Base-by-base conservation (phyloP, 2,329 filamentous ascomycete species). In the Arthroderma sp. region DNA sequence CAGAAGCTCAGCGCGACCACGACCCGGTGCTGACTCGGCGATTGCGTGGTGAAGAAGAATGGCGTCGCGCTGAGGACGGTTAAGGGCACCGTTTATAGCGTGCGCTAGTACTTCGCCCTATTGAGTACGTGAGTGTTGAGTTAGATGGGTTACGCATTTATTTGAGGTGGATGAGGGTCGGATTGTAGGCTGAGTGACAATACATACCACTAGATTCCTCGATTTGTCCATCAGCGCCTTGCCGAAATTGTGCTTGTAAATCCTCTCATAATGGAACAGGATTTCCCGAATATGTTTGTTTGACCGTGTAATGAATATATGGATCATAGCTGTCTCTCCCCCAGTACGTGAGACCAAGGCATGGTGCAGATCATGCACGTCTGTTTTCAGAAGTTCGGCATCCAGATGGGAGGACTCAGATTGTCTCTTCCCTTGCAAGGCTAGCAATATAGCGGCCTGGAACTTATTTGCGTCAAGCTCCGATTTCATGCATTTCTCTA, bases 401-500 rank as follows among this genome's bases (percentile, higher is more conserved):
- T 89, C 80, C 4, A 80, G 51, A 1, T 73, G 71, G 57, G 87
- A 82, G 15, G 70, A 72, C 51, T 96, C 88, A 52, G 91, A 83
- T 76, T 94, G 91, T 7, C 87, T 70, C 45, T 77, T 71, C 61
- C 83, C 87, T 46, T 94, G 86, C 0, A 98, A 72, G 5, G 84
- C 86, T 58, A 87, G 72, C 47, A 96, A 59, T 3, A 98, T 80
- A 0, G 88, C 88, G 51, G 80, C 81, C 50, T 94, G 87, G 68
- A 96, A 98, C 65, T 96, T 96, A 65, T 96, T 88, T 50, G 91
- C 86, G 57, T 88, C 89, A 33, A 98, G 72, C 65, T 98, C 91
- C 40, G 81, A 84, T 59, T 83, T 82, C 83, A 96, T 94, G 64
- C 88, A 95, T 55, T 79, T 78, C 44, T 75, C 75, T 43, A 96